Conservation (phyloP, 2,329 filamentous ascomycete genomes). For the Claviceps digitariae region DNA sequence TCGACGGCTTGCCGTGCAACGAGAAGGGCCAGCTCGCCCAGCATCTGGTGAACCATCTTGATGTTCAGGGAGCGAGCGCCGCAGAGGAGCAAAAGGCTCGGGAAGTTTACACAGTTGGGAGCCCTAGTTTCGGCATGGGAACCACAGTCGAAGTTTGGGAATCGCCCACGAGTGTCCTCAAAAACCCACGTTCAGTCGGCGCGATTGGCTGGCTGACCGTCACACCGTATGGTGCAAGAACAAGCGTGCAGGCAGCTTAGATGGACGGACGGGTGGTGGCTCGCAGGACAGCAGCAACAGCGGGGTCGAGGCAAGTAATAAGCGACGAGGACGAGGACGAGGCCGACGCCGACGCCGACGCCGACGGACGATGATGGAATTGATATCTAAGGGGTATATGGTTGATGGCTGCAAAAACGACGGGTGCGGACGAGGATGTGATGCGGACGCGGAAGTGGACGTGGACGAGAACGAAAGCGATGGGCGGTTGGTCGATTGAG, state of each 20-base stretch:
- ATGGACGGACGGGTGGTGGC: background rate
- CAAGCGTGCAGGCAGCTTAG: background rate
- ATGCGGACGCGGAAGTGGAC: background rate
- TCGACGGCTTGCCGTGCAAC: constrained; percentile 20
- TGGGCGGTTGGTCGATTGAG: background rate
- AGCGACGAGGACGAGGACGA: no score
- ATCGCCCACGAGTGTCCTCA: background rate
- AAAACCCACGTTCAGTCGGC: no score
- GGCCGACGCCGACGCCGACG: background rate
- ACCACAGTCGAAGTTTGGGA: background rate
- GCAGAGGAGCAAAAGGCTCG: background rate
- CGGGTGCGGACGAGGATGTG: background rate
- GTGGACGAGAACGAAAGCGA: background rate
- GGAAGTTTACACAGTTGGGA: background rate
- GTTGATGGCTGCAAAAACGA: background rate
- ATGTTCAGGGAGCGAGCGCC: constrained; percentile 2
- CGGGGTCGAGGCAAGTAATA: background rate
- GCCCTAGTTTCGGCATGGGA: constrained; percentile 1
- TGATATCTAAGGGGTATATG: background rate
- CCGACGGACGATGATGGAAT: background rate
- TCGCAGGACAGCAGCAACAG: background rate
- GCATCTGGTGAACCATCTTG: constrained; percentile 26
- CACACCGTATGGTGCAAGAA: background rate
- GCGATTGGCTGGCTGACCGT: background rate
- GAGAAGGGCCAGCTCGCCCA: constrained; percentile 23